Percentiles rank a stretch among this genome's conserved stretches.
These are phyloP conservation scores for Cephaloascus fragrans DNA, from an alignment of 805 yeast genomes.

Conservation along the genomic window DNA sequence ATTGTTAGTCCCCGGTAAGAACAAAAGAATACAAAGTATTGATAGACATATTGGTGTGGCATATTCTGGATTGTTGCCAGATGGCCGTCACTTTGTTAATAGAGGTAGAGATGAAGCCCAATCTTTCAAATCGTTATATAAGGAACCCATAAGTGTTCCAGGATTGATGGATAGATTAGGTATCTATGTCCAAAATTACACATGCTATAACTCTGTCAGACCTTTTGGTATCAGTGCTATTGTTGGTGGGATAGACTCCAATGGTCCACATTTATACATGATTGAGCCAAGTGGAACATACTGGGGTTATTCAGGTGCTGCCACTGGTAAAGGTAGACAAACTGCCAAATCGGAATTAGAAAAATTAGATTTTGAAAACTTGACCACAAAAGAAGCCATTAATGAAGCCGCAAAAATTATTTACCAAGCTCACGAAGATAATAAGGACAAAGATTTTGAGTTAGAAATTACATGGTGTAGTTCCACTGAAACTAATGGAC, in stretches of 20 bases:
- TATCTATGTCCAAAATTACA: constrained; percentile 87
- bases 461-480: constrained; percentile 90
- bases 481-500: constrained; percentile 62
- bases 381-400: constrained; percentile 74
- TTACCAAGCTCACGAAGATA: constrained; percentile 92
- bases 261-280: constrained; percentile 92
- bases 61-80: constrained; percentile 92
- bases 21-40: constrained; percentile 84
- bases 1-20: constrained; percentile 79
- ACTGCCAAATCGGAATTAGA: constrained; percentile 96
- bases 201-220: constrained; percentile 92
- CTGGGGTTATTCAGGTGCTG: constrained; percentile 98
- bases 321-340: constrained; percentile 97
- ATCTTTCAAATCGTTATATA: constrained; percentile 67
- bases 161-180: constrained; percentile 83
- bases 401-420: constrained; percentile 92
- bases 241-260: constrained; percentile 85
- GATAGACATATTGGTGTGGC: constrained; percentile 93
- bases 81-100: constrained; percentile 87
- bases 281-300: constrained; percentile 94
- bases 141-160: constrained; percentile 68
- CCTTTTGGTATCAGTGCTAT: constrained; percentile 94
- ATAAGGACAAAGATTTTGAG: constrained; percentile 95
- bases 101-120: constrained; percentile 90
- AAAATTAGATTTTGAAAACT: constrained; percentile 64